Evolutionary conservation across 306 rosid genomes (phyloP).

Genomic region (Ormosia semicastrata): DNA sequence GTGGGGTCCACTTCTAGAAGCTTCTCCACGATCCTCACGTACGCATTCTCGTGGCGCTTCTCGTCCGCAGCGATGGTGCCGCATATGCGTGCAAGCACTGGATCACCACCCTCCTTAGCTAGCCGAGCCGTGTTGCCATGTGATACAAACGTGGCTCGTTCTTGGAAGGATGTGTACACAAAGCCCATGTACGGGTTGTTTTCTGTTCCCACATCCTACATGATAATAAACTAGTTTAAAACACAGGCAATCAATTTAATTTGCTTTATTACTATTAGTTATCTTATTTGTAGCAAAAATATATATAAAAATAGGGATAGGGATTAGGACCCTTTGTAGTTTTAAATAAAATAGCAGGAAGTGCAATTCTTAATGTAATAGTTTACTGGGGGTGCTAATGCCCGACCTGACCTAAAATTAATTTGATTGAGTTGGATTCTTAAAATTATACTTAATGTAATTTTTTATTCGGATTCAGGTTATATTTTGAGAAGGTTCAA

Average conservation of each 20-base stretch:
- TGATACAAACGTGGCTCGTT: slow-evolving; percentile 56
- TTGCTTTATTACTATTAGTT: too few species aligned
- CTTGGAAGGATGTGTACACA: slow-evolving; percentile 64
- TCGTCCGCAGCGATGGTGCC: slow-evolving; percentile 61
- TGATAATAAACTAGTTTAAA: not conserved
- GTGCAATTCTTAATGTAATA: too few species aligned
- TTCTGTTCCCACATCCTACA: slow-evolving; percentile 49
- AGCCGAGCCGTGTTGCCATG: slow-evolving; percentile 63
- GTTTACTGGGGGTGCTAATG: too few species aligned
- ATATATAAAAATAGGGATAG: too few species aligned
- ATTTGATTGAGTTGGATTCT: too few species aligned
- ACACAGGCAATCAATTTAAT: not conserved
- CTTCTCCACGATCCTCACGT: slow-evolving; percentile 44
- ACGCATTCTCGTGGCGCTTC: slow-evolving; percentile 58
- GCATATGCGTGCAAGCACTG: slow-evolving; percentile 46
- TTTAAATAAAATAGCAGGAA: too few species aligned
- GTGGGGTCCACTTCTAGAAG: slow-evolving; percentile 57
- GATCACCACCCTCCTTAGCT: slow-evolving; percentile 48
- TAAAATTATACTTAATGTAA: too few species aligned
- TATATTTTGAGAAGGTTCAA: too few species aligned
- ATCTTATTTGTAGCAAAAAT: too few species aligned
- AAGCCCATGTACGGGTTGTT: slow-evolving; percentile 67
- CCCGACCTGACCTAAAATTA: too few species aligned
- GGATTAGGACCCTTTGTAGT: too few species aligned
- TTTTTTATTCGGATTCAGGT: too few species aligned